These are phyloP conservation scores for Phytophthora tubulina DNA, from an alignment of 352 stramenopile species.

Conservation along the genomic window DNA sequence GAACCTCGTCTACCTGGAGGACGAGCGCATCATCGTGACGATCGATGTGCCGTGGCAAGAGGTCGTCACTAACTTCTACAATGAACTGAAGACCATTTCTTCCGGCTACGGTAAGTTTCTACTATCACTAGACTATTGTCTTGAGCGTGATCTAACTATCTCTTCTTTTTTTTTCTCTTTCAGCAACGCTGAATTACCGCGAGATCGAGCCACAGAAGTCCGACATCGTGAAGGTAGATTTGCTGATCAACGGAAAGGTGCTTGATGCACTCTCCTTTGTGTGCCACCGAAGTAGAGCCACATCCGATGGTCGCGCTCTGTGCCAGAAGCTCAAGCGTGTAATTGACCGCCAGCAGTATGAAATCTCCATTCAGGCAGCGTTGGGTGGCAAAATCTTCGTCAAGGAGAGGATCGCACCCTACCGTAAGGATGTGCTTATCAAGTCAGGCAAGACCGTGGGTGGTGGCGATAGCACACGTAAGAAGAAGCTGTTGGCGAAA, in stretches of 20 bases:
- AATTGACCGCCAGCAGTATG: constrained; percentile 98
- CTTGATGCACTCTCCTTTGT: constrained; percentile 98
- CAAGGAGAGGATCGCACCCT: constrained; percentile 96
- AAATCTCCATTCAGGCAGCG: constrained; percentile 98
- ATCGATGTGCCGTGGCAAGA: constrained; percentile 98
- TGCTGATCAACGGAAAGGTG: constrained; percentile 95
- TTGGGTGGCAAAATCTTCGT: constrained; percentile 97
- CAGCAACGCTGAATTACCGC: constrained; percentile 94
- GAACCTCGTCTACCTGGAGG: constrained; percentile 96
- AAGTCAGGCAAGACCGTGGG: constrained; percentile 97
- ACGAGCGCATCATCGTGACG: constrained; percentile 94
- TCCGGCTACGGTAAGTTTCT: constrained; percentile 92
- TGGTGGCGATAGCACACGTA: constrained; percentile 96
- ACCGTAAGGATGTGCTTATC: constrained; percentile 97
- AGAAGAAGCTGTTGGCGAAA: constrained; percentile 99
- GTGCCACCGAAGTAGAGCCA: constrained; percentile 91
- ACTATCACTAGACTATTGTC: no score
- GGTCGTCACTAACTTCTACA: constrained; percentile 99
- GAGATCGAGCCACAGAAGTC: constrained; percentile 92
- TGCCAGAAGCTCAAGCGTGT: constrained; percentile 97
- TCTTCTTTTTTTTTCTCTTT: background rate
- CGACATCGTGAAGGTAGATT: constrained; percentile 96
- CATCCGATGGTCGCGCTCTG: constrained; percentile 85
- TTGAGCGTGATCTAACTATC: no score
- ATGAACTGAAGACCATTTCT: constrained; percentile 97